phyloP scores from a whole-genome alignment of 768 basidiomycete genomes.

The Leccinum arenicola region DNA sequence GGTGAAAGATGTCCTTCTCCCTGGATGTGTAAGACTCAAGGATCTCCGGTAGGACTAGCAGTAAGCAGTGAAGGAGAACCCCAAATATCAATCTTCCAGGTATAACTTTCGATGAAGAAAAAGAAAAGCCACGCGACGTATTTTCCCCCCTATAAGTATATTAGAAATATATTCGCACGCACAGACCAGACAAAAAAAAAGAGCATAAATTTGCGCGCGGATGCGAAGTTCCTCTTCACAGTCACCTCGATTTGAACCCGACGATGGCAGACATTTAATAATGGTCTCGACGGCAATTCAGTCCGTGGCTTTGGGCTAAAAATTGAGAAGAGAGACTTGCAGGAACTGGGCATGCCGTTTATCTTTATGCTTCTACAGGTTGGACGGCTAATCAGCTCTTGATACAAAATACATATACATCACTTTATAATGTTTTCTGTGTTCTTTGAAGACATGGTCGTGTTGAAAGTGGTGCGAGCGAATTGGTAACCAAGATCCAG shows the following conservation, averaged over 20 bases:
- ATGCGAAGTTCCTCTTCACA: constrained; percentile 27
- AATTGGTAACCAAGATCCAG: not conserved
- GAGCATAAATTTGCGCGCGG: constrained; percentile 26
- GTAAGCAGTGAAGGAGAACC: constrained; percentile 36
- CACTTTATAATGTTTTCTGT: not conserved
- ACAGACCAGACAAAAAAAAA: constrained; percentile 44
- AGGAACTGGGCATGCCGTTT: constrained; percentile 74
- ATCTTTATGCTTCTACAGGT: constrained; percentile 42
- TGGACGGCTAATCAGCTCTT: constrained; percentile 70
- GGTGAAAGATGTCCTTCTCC: constrained; percentile 59
- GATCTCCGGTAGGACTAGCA: constrained; percentile 35
- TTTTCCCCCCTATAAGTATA: constrained; percentile 3
- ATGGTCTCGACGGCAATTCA: constrained; percentile 25
- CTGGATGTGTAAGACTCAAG: constrained; percentile 56
- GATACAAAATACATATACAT: constrained; percentile 35
- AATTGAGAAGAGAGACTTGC: constrained; percentile 50
- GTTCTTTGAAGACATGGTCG: not conserved
- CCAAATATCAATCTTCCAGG: constrained; percentile 75
- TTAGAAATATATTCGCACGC: constrained; percentile 35
- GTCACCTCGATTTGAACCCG: constrained; percentile 41
- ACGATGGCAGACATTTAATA: constrained; percentile 21
- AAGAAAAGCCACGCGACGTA: not conserved
- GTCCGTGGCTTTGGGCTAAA: constrained; percentile 14
- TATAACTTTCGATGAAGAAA: constrained; percentile 62
- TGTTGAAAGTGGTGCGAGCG: not conserved